Evolutionary conservation across 371 early-diverging fungal species (phyloP).

Genomic region (Actinomortierella ambigua): DNA sequence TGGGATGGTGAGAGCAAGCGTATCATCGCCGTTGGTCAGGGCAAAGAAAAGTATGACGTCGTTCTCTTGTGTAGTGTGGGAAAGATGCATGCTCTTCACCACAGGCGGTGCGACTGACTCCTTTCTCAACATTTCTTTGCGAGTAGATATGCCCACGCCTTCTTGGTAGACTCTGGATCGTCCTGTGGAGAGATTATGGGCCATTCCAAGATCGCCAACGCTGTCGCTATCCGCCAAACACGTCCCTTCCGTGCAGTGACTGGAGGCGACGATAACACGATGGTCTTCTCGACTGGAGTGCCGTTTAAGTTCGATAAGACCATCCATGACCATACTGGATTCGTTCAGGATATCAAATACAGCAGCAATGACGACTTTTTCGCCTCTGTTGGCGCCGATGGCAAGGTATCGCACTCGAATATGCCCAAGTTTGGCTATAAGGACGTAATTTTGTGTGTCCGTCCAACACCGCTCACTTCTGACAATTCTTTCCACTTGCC

Average conservation of each 20-base stretch:
- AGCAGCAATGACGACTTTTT: constrained; percentile 87
- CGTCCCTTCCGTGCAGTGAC: constrained; percentile 95
- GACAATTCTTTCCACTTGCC: not conserved
- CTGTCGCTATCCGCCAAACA: constrained; percentile 80
- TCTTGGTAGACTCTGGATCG: constrained; percentile 86
- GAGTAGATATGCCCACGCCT: constrained; percentile 84
- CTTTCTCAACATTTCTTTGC: not conserved
- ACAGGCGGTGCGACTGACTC: too few species aligned
- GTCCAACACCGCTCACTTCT: too few species aligned
- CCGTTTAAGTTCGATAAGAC: constrained; percentile 85
- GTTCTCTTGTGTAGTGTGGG: not conserved
- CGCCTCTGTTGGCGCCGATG: constrained; percentile 88
- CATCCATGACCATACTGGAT: constrained; percentile 83
- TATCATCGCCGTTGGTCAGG: constrained; percentile 94
- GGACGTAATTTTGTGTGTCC: too few species aligned
- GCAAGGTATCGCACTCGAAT: constrained; percentile 60
- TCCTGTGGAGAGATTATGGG: constrained; percentile 94
- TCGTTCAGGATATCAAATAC: constrained; percentile 88
- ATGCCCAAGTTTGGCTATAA: constrained; percentile 4
- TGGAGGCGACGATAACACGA: constrained; percentile 88
- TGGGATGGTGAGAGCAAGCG: constrained; percentile 97
- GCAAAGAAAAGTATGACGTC: constrained; percentile 72
- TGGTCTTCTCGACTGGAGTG: constrained; percentile 90
- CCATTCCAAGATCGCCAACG: constrained; percentile 87
- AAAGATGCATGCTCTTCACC: too few species aligned